phyloP scores from a whole-genome alignment of 164 flowering plant species.

The Amborella trichopoda region DNA sequence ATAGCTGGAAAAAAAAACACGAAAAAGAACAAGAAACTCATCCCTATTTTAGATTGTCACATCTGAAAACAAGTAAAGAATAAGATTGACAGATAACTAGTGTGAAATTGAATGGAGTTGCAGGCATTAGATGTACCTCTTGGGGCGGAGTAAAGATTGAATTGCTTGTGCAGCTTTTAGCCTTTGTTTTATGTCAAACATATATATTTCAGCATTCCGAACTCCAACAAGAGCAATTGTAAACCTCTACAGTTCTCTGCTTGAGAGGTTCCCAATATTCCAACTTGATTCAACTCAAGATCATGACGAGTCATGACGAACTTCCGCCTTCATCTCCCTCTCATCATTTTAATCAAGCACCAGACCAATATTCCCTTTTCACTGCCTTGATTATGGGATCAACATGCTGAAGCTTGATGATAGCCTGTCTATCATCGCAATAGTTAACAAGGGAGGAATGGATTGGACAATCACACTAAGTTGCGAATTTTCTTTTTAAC shows the following conservation, averaged over 20 bases:
- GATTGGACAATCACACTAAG: too few species aligned
- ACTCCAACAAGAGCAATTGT: constrained; percentile 96
- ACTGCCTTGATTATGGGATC: constrained; percentile 96
- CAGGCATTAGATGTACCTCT: too few species aligned
- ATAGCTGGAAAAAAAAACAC: constrained; percentile 53
- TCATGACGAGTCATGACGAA: constrained; percentile 63
- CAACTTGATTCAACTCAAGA: constrained; percentile 89
- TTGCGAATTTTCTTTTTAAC: too few species aligned
- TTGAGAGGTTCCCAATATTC: constrained; percentile 88
- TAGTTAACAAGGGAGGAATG: too few species aligned
- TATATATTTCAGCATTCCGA: constrained; percentile 91
- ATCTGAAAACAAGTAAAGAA: neutral
- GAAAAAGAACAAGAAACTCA: too few species aligned
- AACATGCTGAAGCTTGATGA: constrained; percentile 95
- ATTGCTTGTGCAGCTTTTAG: constrained; percentile 97
- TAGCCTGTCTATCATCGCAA: constrained; percentile 41
- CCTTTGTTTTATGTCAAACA: constrained; percentile 99
- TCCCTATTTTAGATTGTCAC: too few species aligned
- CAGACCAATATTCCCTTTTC: constrained; percentile 91
- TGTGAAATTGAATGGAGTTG: neutral
- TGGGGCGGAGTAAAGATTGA: constrained; percentile 80
- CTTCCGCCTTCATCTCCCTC: constrained; percentile 59
- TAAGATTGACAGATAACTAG: neutral
- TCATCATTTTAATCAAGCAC: constrained; percentile 94
- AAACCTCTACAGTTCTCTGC: constrained; percentile 98